A percentile compares a stretch with the other conserved stretches of the same genome.
These are phyloP conservation scores for Fomitopsis palustris DNA, from an alignment of 1,284 basidiomycete species.

Conservation along the genomic window DNA sequence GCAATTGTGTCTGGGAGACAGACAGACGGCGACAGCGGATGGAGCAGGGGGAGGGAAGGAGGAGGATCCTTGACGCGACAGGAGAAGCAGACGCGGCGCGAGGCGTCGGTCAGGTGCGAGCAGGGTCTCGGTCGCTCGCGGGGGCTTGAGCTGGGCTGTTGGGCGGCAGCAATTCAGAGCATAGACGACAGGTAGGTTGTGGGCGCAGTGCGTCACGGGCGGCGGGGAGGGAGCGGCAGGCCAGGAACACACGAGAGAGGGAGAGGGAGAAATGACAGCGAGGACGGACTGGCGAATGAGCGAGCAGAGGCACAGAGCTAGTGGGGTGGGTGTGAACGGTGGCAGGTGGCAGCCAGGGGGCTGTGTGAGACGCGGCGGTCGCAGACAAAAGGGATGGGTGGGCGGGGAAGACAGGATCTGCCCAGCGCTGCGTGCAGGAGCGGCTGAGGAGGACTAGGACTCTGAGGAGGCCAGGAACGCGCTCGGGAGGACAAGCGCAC, in stretches of 20 bases:
- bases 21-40: not conserved
- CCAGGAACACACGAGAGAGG: not conserved
- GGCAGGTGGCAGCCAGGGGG: not conserved
- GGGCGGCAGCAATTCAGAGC: not conserved
- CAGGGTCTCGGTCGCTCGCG: slow-evolving; percentile 2
- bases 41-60: slow-evolving; percentile 5
- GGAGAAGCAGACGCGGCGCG: not conserved
- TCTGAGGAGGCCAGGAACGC: not conserved
- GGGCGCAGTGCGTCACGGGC: not conserved
- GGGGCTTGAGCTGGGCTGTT: not conserved
- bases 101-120: not conserved
- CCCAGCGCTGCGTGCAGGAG: not conserved
- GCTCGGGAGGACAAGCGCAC: not conserved
- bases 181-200: not conserved
- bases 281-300: not conserved
- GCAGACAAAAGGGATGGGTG: not conserved
- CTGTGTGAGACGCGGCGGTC: not conserved
- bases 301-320: not conserved
- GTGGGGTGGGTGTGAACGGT: not conserved
- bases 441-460: not conserved
- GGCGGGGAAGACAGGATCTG: not conserved
- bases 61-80: slow-evolving; percentile 1
- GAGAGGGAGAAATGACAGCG: not conserved
- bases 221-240: not conserved
- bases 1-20: not conserved